Percentiles rank a stretch among this genome's conserved stretches.
phyloP scores from a whole-genome alignment of 1,284 basidiomycete species.

The Heterobasidion parviporum region DNA sequence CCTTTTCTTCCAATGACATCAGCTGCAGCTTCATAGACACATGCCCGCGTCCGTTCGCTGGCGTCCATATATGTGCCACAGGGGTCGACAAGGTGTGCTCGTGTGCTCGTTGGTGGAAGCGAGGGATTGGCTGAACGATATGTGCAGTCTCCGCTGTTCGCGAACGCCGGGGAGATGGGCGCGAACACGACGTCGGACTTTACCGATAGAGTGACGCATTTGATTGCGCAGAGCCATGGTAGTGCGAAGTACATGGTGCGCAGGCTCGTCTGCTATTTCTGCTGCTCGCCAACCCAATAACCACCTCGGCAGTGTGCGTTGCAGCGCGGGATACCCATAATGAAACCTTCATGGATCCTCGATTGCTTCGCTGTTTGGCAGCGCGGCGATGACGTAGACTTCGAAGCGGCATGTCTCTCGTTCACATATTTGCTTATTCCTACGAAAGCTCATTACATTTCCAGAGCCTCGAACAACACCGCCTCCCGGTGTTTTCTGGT shows the following conservation, averaged over 20 bases:
- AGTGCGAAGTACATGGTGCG: slow-evolving; percentile 70
- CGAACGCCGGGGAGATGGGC: slow-evolving; percentile 69
- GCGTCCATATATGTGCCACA: slow-evolving; percentile 52
- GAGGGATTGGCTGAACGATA: not conserved
- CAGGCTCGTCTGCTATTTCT: not conserved
- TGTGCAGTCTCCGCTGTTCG: slow-evolving; percentile 54
- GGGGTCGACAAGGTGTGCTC: slow-evolving; percentile 62
- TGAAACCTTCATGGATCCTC: slow-evolving; percentile 63
- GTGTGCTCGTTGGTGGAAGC: not conserved
- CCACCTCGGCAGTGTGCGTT: slow-evolving; percentile 57
- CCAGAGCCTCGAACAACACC: slow-evolving; percentile 47
- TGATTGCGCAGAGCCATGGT: slow-evolving; percentile 61
- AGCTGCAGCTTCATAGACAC: slow-evolving; percentile 1
- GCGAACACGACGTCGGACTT: slow-evolving; percentile 58
- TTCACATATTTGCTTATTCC: not conserved
- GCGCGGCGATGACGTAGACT: slow-evolving; percentile 65
- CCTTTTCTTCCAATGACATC: not conserved
- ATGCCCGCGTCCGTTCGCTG: slow-evolving; percentile 5
- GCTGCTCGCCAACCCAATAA: not conserved
- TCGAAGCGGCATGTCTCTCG: slow-evolving; percentile 31
- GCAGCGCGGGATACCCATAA: slow-evolving; percentile 64
- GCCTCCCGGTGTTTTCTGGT: slow-evolving; percentile 57
- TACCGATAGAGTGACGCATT: slow-evolving; percentile 75
- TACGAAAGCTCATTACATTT: slow-evolving; percentile 1
- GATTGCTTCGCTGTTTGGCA: slow-evolving; percentile 69